Conservation (phyloP, 75 land plant genomes). For the Picea glauca region DNA sequence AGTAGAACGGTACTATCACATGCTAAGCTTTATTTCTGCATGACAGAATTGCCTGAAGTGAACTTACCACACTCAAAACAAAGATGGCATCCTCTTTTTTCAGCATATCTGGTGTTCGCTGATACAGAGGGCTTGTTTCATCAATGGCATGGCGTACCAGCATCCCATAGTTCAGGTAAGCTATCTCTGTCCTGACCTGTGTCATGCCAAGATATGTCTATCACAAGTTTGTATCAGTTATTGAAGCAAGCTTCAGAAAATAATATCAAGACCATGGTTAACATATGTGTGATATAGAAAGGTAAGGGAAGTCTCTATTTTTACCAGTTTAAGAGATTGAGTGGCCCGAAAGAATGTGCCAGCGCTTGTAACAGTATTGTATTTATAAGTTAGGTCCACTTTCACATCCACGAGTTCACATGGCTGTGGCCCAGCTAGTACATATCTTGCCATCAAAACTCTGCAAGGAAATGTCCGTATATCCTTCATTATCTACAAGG, state of each 20-base stretch:
- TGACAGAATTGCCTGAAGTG: neutral
- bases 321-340: conserved; percentile 40
- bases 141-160: conserved; percentile 43
- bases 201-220: conserved; percentile 18
- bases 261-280: neutral
- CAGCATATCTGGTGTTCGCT: conserved; percentile 31
- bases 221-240: conserved; percentile 9
- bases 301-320: neutral
- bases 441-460: conserved; percentile 34
- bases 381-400: conserved; percentile 40
- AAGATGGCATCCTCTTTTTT: conserved; percentile 36
- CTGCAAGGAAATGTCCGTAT: conserved; percentile 9
- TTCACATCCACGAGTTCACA: conserved; percentile 48
- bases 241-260: neutral
- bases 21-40: neutral
- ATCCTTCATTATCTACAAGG: neutral
- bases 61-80: conserved; percentile 34
- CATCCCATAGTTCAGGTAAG: conserved; percentile 36
- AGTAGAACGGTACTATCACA: no score
- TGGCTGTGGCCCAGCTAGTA: conserved; percentile 43
- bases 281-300: neutral
- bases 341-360: conserved; percentile 32
- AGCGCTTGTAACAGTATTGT: conserved; percentile 27
- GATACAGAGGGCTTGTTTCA: conserved; percentile 34
- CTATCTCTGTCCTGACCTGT: conserved; percentile 41